Evolutionary conservation across 306 rosid species (phyloP).

Genomic region (Prunus mira): DNA sequence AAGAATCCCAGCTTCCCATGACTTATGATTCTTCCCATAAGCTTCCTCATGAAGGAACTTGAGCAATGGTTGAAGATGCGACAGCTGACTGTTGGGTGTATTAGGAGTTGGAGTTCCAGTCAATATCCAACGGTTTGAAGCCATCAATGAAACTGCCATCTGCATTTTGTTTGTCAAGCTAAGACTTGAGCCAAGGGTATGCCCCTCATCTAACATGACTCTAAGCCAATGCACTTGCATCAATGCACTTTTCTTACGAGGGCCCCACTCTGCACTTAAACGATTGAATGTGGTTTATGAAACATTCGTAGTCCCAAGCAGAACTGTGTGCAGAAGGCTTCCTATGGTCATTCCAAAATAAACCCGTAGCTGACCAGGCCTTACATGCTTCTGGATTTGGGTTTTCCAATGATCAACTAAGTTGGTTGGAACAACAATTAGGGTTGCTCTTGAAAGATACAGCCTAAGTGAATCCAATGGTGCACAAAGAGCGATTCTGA

Average conservation of each 20-base stretch:
- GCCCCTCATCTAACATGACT: slow-evolving; percentile 94
- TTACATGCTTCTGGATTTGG: slow-evolving; percentile 88
- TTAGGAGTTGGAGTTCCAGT: slow-evolving; percentile 98
- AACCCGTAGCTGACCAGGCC: slow-evolving; percentile 65
- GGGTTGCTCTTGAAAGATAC: slow-evolving; percentile 89
- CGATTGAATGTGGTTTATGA: slow-evolving; percentile 92
- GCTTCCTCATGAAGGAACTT: slow-evolving; percentile 95
- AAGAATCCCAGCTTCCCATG: slow-evolving; percentile 95
- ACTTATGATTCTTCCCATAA: slow-evolving; percentile 79
- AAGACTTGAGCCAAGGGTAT: slow-evolving; percentile 95
- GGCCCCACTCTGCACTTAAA: slow-evolving; percentile 90
- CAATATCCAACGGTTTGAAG: slow-evolving; percentile 94
- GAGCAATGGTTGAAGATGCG: slow-evolving; percentile 91
- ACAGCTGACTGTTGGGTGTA: slow-evolving; percentile 89
- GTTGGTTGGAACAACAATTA: slow-evolving; percentile 90
- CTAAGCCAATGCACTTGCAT: slow-evolving; percentile 95
- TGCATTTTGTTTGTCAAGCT: slow-evolving; percentile 91
- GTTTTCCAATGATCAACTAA: slow-evolving; percentile 88
- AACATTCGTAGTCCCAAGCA: slow-evolving; percentile 98
- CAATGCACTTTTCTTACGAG: slow-evolving; percentile 65
- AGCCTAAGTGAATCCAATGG: slow-evolving; percentile 79
- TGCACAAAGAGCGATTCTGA: slow-evolving; percentile 62
- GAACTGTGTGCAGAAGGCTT: slow-evolving; percentile 78
- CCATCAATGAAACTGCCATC: slow-evolving; percentile 88
- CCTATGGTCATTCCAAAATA: slow-evolving; percentile 66